Base-by-base conservation (phyloP, 2,329 filamentous ascomycete species). In the Talaromyces sp. region DNA sequence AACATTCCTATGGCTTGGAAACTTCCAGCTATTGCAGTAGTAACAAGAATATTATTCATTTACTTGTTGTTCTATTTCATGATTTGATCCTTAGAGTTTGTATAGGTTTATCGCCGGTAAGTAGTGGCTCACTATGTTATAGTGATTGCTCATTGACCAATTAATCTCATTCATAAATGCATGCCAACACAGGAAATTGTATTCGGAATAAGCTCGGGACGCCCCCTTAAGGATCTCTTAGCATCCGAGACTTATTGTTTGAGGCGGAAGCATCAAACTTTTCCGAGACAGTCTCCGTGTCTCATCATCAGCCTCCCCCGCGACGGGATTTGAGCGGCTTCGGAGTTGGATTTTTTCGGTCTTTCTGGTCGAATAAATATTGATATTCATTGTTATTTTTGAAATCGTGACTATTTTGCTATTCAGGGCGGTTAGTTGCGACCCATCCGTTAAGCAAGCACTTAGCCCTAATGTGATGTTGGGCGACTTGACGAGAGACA, bases 191-290 rank as follows among this genome's bases (percentile, higher is more conserved):
- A 54, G 35, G 9, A 13, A 56, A 37, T 7, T 11, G 10, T 3
- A 22, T 9, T 9, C 33, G n/a, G n/a, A 22, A 22, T 39, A 14
- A 8, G 33, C 11, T 37, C 52, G 52, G 52, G 10, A 56, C 7
- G 8, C 10, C 52, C 11, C 11, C 13, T 2, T 14, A 2, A 3
- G 3, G 10, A 39, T 35, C 10, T 9, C 31, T 56, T 56, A 24
- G 33, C 22, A 13, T 35, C 5, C 19, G 33, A 24, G 33, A 14
- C 5, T 14, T 54, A 54, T 14, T 59, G 56, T 59, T 45, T 59
- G 56, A 59, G 56, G 35, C 37, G 37, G 37, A 43, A 60, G 58
- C 19, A 37, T 61, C 59, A 61, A 61, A 61, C 59, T 41, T 14
- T 48, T 24, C 59, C 59, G 59, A 61, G 45, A 39, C 52, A 52